Conservation (phyloP, 805 yeast genomes). For the Wickerhamiella spandovensis region DNA sequence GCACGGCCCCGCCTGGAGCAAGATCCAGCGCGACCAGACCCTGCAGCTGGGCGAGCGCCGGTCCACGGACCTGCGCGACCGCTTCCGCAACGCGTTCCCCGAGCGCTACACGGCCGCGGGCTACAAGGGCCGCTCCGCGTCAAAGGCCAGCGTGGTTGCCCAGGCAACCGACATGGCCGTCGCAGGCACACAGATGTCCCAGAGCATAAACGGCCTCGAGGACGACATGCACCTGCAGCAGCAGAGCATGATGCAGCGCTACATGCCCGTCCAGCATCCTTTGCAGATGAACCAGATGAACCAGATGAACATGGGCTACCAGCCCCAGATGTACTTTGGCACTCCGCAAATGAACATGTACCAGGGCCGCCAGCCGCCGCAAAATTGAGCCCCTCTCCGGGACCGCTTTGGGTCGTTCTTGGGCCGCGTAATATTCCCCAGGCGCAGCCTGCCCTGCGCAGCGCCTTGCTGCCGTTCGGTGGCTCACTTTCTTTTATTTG, state of each 20-base stretch:
- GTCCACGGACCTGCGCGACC: constrained; percentile 32
- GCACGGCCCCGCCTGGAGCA: constrained; percentile 35
- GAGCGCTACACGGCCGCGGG: constrained; percentile 32
- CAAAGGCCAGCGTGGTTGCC: constrained; percentile 5
- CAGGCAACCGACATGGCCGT: constrained; percentile 4
- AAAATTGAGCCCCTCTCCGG: neutral
- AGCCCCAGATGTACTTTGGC: neutral
- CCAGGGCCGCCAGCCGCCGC: neutral
- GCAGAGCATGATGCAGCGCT: constrained; percentile 14
- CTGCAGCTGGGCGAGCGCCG: constrained; percentile 29
- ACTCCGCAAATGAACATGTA: neutral
- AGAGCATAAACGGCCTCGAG: constrained; percentile 11
- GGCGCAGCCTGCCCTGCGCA: too few species aligned
- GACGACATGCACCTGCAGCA: constrained; percentile 17
- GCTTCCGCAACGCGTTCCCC: constrained; percentile 34
- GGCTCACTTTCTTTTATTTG: too few species aligned
- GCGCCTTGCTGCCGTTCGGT: too few species aligned
- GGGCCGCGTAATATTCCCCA: too few species aligned
- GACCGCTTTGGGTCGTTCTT: too few species aligned
- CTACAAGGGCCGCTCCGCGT: constrained; percentile 26
- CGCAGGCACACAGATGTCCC: constrained; percentile 5
- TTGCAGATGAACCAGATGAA: constrained; percentile 13
- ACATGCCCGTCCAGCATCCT: constrained; percentile 15
- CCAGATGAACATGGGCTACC: constrained; percentile 15
- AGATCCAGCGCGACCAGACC: constrained; percentile 30